Conservation (phyloP, 1,284 basidiomycete species). For the Omphalotus olearius region DNA sequence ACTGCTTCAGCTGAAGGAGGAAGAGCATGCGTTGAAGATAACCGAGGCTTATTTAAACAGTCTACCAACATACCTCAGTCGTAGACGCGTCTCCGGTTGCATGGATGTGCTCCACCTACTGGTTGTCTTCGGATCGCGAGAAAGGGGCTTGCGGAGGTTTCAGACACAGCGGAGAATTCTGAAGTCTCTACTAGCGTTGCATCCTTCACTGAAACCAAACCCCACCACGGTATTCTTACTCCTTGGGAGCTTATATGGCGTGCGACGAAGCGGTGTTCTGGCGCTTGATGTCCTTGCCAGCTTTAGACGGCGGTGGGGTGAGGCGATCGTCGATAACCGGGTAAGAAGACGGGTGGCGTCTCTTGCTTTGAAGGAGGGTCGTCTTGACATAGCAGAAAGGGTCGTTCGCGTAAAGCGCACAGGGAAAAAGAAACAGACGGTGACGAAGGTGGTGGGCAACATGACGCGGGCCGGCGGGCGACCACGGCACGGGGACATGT, state of each 20-base stretch:
- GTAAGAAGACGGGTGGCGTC: slow-evolving; percentile 54
- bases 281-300: slow-evolving; percentile 39
- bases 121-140: slow-evolving; percentile 28
- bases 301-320: slow-evolving; percentile 54
- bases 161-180: slow-evolving; percentile 35
- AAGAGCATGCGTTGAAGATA: slow-evolving; percentile 33
- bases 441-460: too few species aligned
- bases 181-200: slow-evolving; percentile 38
- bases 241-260: slow-evolving; percentile 43
- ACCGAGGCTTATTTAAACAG: slow-evolving; percentile 38
- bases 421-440: too few species aligned
- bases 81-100: slow-evolving; percentile 26
- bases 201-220: slow-evolving; percentile 49
- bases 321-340: slow-evolving; percentile 44
- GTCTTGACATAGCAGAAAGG: slow-evolving; percentile 40
- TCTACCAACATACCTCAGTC: slow-evolving; percentile 35
- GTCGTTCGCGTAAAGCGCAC: neutral
- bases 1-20: slow-evolving; percentile 11
- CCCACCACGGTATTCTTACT: slow-evolving; percentile 61
- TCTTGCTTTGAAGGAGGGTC: slow-evolving; percentile 59
- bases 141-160: slow-evolving; percentile 33
- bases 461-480: neutral
- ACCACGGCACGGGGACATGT: slow-evolving; percentile 4
- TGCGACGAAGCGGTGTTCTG: slow-evolving; percentile 46
- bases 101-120: slow-evolving; percentile 45